Conservation (phyloP, 305 asterid genomes). For the Fraxinus dipetala region DNA sequence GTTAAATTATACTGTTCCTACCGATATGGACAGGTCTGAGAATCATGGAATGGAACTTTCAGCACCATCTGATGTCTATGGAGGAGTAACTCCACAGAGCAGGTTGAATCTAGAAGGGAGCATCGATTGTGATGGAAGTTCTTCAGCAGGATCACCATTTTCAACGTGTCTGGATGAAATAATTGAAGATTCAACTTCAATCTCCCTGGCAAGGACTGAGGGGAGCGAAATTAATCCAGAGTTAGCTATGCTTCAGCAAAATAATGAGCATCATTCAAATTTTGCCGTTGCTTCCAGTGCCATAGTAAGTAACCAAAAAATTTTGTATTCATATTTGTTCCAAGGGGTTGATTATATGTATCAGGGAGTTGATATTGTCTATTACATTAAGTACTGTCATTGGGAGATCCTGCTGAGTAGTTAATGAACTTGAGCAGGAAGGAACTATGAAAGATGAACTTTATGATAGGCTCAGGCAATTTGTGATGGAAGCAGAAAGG, state of each 20-base stretch:
- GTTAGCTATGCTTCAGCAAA: conserved; percentile 17
- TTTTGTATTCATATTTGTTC: not conserved
- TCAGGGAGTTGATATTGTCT: conserved; percentile 5
- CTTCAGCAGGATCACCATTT: conserved; percentile 51
- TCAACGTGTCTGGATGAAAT: conserved; percentile 52
- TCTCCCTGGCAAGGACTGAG: conserved; percentile 31
- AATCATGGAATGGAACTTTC: conserved; percentile 26
- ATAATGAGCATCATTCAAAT: conserved; percentile 13
- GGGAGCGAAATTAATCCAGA: conserved; percentile 37
- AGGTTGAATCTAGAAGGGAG: conserved; percentile 39
- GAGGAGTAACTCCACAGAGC: conserved; percentile 30
- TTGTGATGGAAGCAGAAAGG: conserved; percentile 60
- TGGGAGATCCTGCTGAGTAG: conserved; percentile 22
- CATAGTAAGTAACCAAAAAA: conserved; percentile 40
- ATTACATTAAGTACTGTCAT: not conserved
- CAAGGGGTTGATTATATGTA: not conserved
- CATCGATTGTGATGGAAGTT: conserved; percentile 50
- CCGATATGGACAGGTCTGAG: conserved; percentile 45
- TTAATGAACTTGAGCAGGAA: conserved; percentile 47
- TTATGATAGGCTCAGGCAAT: conserved; percentile 58
- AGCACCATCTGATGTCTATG: conserved; percentile 27
- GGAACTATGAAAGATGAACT: conserved; percentile 49
- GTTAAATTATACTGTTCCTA: conserved; percentile 21
- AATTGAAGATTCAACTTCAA: conserved; percentile 34
- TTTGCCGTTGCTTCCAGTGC: conserved; percentile 35